A percentile compares a stretch with the other conserved stretches of the same genome.
Conservation (phyloP, 495 filamentous ascomycete genomes). For the Penicillium macrosclerotiorum region DNA sequence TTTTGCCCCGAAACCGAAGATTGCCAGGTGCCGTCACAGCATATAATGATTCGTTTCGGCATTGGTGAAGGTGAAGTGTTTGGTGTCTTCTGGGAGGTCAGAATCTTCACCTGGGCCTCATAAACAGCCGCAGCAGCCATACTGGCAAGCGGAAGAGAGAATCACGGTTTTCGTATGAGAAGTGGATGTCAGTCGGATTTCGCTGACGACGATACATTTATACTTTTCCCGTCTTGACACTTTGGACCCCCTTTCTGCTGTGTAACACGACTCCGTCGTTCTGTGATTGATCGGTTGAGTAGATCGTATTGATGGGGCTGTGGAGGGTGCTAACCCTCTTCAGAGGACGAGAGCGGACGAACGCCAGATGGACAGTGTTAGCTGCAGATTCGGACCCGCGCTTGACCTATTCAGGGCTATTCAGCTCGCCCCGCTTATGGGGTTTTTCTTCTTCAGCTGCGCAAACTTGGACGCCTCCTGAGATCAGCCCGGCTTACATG, state of each 20-base stretch:
- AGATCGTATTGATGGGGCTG: constrained; percentile 3
- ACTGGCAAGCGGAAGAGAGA: too few species aligned
- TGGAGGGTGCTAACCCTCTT: background rate
- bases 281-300: background rate
- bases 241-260: too few species aligned
- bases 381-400: background rate
- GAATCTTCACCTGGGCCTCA: constrained; percentile 4
- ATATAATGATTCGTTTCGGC: constrained; percentile 26
- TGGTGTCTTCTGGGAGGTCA: constrained; percentile 4
- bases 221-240: too few species aligned
- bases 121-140: background rate
- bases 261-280: background rate
- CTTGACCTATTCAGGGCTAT: background rate
- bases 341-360: background rate
- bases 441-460: constrained; percentile 28
- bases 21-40: constrained; percentile 32
- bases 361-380: background rate
- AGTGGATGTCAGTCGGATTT: too few species aligned
- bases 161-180: too few species aligned
- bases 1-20: constrained; percentile 21
- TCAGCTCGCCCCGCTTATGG: constrained; percentile 3
- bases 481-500: too few species aligned
- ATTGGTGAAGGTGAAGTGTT: constrained; percentile 5
- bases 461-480: background rate
- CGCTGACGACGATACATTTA: too few species aligned